Base-by-base conservation (phyloP, 2,329 filamentous ascomycete species). In the Penicillium sp. region DNA sequence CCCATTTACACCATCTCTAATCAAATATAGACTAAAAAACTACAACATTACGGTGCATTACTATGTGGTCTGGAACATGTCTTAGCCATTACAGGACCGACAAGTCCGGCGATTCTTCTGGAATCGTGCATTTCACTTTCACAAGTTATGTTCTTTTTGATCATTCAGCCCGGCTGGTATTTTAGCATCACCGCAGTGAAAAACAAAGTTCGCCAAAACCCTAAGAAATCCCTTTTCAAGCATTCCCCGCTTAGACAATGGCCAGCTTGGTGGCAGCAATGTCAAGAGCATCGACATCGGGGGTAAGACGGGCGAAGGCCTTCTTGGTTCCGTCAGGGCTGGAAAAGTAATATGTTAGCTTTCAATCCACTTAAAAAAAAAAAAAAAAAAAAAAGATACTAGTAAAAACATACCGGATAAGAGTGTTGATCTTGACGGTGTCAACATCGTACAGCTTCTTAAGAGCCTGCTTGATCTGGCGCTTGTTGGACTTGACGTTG, bases 401-500 rank as follows among this genome's bases (percentile, higher is more conserved):
- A 33, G 35, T 48, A 10, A 25, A 25, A 41, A 48, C 67, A 62
- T 87, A 93, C 90, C 93, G 90, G 85, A 99, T 93, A 71, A 99
- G 87, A 71, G 94, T 99, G 89, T 99, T 99, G 86, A 99, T 92
- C 90, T 97, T 97, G 83, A 97, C 84, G 72, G 87, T 90, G 77
- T 97, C 93, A 69, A 99, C 94, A 80, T 97, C 94, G 81, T 99
- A 99, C 70, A 97, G 89, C 89, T 94, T 96, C 92, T 97, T 99
- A 71, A 99, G 84, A 65, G 93, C 90, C 74, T 87, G 85, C 87
- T 97, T 97, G 84, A 99, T 99, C 85, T 99, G 94, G 78, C 92
- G 88, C 91, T 99, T 99, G 89, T 99, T 99, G 80, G 93, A 88
- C 89, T 95, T 95, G 80, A 93, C 83, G 72, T 97, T 90, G 76